Conservation (phyloP, 2,329 filamentous ascomycete genomes). For the Epichloe gansuensis region DNA sequence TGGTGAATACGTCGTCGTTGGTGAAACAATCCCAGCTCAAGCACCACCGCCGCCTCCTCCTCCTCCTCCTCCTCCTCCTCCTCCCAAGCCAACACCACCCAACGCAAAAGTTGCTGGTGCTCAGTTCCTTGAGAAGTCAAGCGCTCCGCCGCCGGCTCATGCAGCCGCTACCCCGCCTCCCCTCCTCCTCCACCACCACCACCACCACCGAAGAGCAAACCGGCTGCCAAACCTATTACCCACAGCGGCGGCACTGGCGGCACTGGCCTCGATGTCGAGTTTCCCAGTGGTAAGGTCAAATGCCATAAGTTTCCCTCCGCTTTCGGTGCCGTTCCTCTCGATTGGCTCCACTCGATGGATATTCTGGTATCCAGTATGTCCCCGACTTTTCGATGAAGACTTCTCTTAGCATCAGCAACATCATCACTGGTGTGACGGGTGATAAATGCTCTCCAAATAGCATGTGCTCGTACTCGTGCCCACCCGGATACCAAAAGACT, state of each 20-base stretch:
- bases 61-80: constrained; percentile 22
- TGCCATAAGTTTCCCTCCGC: constrained; percentile 66
- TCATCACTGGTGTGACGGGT: constrained; percentile 51
- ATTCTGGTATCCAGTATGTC: constrained; percentile 63
- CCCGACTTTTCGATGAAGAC: constrained; percentile 37
- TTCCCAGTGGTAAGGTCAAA: constrained; percentile 61
- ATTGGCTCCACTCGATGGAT: constrained; percentile 63
- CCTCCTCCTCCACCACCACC: not conserved
- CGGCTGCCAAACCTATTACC: constrained; percentile 12
- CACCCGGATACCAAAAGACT: constrained; percentile 80
- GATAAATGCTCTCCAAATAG: constrained; percentile 46
- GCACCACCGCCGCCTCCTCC: constrained; percentile 28
- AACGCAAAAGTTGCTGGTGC: not conserved
- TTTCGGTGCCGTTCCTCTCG: constrained; percentile 64
- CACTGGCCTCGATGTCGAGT: constrained; percentile 51
- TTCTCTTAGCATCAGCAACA: constrained; percentile 45
- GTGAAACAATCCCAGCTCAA: constrained; percentile 44
- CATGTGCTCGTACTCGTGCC: constrained; percentile 91
- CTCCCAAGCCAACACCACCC: constrained; percentile 16
- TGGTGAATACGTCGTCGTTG: constrained; percentile 56
- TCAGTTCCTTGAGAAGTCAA: constrained; percentile 6
- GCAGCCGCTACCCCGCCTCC: constrained; percentile 2
- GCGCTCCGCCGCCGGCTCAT: constrained; percentile 4
- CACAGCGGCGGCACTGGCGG: constrained; percentile 11
- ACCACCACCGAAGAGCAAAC: constrained; percentile 11